A percentile compares a stretch with the other conserved stretches of the same genome.
phyloP scores from a whole-genome alignment of 1,284 basidiomycete species.

The Ganoderma multipileum region DNA sequence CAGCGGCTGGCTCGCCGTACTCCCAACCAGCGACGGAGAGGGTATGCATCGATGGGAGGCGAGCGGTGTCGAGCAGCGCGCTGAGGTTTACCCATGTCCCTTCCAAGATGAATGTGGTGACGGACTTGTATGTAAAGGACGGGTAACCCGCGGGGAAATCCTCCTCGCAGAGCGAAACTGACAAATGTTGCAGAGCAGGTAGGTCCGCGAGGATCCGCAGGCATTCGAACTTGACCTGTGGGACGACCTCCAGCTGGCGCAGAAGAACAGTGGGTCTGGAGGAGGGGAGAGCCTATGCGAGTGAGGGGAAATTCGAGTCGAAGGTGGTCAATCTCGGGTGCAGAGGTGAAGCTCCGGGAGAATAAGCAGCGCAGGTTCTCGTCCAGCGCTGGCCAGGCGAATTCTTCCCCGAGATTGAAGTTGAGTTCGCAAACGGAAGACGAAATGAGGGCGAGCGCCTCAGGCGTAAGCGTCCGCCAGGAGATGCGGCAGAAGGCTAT shows the following conservation, averaged over 20 bases:
- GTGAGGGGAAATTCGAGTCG: not conserved
- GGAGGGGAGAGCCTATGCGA: not conserved
- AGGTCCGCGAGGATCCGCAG: not conserved
- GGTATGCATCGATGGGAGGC: not conserved
- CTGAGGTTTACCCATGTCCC: not conserved
- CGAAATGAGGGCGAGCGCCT: not conserved
- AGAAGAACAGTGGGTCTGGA: not conserved
- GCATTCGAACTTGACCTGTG: not conserved
- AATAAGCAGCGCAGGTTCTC: not conserved
- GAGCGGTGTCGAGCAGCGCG: not conserved
- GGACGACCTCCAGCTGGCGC: not conserved
- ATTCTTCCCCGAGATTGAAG: not conserved
- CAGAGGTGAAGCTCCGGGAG: not conserved
- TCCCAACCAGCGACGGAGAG: not conserved
- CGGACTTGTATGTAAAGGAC: not conserved
- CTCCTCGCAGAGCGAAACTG: not conserved
- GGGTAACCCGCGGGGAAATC: not conserved
- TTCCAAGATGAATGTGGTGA: not conserved
- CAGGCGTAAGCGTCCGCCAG: not conserved
- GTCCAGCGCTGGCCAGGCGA: not conserved
- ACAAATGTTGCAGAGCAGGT: not conserved
- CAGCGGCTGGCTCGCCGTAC: not conserved
- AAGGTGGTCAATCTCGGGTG: not conserved
- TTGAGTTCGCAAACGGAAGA: not conserved
- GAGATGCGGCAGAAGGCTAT: not conserved